Base-by-base conservation (phyloP, 805 yeast species). In the Candida odintsovae region DNA sequence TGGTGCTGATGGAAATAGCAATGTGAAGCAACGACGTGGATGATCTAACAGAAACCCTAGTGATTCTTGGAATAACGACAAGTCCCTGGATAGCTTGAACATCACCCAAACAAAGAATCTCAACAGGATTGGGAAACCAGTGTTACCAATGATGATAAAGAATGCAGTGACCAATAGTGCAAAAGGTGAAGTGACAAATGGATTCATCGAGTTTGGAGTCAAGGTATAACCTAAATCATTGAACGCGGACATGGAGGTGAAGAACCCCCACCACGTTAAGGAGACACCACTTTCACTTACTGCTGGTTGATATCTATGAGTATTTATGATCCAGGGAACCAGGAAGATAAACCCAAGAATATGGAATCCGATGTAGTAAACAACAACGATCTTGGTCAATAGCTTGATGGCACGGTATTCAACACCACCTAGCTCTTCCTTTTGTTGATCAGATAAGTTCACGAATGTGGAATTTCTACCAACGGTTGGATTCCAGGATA, bases 401-500 rank as follows among this genome's bases (percentile, higher is more conserved):
- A 90, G 68, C 59, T 89, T 89, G 48, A 87, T 75, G 0, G 99
- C 89, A 39, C 97, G 76, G 62, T 94, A 94, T 61, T 94, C 99
- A 15, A 94, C 97, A 42, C 99, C 99, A 35, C 99, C 99, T 35
- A 94, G 68, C 63, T 94, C 99, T 49, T 86, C 95, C 58, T 88
- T 90, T 63, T 94, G 98, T 21, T 76, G 82, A 33, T 82, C 87
- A 3, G 88, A 80, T 38, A 94, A 65, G 15, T 85, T 85, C 2
- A 89, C 85, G 70, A 94, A 94, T 0, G 90, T 83, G 0, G 98
- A 92, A 65, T 94, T 94, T 64, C 97, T 77, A 11, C 97, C 98
- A 31, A 94, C 76, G 0, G 94, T 86, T 2, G 98, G 97, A 28
- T 76, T 77, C 88, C 95, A 90, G 0, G 97, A 90, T 21, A 92